phyloP scores from a whole-genome alignment of 352 stramenopile genomes.

The Globisporangium solare region DNA sequence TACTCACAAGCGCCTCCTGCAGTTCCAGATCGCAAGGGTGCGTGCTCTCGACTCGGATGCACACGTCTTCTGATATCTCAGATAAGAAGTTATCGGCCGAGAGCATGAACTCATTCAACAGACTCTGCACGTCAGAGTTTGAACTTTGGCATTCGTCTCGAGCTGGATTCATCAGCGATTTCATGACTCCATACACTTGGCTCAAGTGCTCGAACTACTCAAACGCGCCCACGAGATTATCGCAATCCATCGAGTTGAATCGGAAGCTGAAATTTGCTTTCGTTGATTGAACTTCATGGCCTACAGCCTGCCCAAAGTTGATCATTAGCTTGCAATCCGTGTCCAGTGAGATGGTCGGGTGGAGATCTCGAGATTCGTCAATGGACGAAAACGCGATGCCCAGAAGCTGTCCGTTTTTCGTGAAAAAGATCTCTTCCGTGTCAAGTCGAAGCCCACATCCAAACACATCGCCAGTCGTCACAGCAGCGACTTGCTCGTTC shows the following conservation, averaged over 20 bases:
- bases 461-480: constrained; percentile 62
- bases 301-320: constrained; percentile 51
- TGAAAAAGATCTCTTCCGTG: constrained; percentile 83
- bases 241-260: constrained; percentile 80
- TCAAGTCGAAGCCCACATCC: constrained; percentile 77
- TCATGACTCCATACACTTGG: constrained; percentile 85
- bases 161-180: constrained; percentile 60
- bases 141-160: constrained; percentile 15
- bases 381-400: constrained; percentile 80
- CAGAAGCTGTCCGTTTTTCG: constrained; percentile 76
- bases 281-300: constrained; percentile 20
- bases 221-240: constrained; percentile 82
- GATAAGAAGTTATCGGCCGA: constrained; percentile 86
- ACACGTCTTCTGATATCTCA: constrained; percentile 80
- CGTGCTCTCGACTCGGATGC: constrained; percentile 67
- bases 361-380: constrained; percentile 30
- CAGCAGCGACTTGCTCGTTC: constrained; percentile 41
- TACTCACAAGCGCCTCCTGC: constrained; percentile 74
- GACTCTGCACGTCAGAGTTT: constrained; percentile 5
- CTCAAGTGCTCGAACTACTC: constrained; percentile 86
- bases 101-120: constrained; percentile 86
- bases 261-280: constrained; percentile 72
- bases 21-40: constrained; percentile 83
- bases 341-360: constrained; percentile 79
- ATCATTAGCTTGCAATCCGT: constrained; percentile 69